Conservation (phyloP, 176 grass and related monocot genomes). For the Rhynchospora pubera region DNA sequence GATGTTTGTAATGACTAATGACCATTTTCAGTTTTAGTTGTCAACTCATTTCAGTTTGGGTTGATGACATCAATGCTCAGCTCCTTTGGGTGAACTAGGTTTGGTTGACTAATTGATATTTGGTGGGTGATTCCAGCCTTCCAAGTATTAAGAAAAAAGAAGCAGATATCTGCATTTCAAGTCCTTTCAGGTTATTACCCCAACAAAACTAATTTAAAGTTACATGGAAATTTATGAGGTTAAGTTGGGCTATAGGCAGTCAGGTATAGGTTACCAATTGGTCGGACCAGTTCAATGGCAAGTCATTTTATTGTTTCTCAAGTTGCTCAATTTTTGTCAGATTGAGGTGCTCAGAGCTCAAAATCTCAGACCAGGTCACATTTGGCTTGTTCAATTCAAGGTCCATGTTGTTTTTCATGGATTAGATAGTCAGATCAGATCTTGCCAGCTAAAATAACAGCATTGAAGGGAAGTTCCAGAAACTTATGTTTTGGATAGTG, state of each 20-base stretch:
- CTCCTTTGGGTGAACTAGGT: not conserved
- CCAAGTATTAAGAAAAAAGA: not conserved
- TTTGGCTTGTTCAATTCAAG: not conserved
- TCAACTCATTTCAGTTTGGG: not conserved
- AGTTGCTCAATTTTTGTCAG: not conserved
- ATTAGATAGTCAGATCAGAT: too few species aligned
- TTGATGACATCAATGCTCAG: not conserved
- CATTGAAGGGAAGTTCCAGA: too few species aligned
- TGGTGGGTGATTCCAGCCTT: not conserved
- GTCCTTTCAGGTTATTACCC: not conserved
- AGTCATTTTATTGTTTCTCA: not conserved
- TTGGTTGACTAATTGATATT: not conserved
- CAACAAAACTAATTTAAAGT: too few species aligned
- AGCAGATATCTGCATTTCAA: not conserved
- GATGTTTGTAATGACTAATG: too few species aligned
- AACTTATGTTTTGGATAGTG: too few species aligned
- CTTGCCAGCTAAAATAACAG: too few species aligned
- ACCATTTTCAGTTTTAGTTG: not conserved
- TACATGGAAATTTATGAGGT: not conserved
- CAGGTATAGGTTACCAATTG: not conserved
- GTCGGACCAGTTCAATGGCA: not conserved
- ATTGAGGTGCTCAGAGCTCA: not conserved
- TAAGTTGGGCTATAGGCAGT: not conserved
- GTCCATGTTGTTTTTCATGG: not conserved
- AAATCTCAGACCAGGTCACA: not conserved